Conservation (phyloP, 345 rosid genomes). For the Eucalyptus globulus region DNA sequence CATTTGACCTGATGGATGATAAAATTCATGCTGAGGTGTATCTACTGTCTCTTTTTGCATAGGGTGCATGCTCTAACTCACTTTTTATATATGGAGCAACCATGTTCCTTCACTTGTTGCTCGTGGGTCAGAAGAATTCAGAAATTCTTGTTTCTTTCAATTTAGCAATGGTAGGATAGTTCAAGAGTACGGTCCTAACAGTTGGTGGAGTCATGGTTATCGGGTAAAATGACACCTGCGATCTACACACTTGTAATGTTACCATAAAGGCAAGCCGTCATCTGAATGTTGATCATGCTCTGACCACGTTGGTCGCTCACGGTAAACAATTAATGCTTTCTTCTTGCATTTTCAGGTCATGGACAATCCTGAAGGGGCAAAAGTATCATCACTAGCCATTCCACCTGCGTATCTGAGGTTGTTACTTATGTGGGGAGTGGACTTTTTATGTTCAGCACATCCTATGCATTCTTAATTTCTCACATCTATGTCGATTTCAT, state of each 20-base stretch:
- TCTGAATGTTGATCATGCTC: not conserved
- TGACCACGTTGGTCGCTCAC: not conserved
- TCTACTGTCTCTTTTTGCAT: not conserved
- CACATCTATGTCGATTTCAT: not conserved
- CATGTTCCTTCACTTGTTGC: not conserved
- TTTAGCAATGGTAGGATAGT: not conserved
- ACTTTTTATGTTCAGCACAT: not conserved
- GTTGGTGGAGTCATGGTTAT: not conserved
- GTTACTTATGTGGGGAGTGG: not conserved
- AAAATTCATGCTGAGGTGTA: not conserved
- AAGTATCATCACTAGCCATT: conserved; percentile 56
- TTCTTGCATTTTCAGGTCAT: conserved; percentile 39
- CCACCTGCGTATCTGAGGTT: not conserved
- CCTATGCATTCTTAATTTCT: not conserved
- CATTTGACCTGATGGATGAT: not conserved
- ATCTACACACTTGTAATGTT: not conserved
- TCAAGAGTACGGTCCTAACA: not conserved
- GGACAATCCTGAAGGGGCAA: conserved; percentile 93
- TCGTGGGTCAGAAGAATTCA: not conserved
- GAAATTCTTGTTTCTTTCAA: not conserved
- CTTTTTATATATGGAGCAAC: not conserved
- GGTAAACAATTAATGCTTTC: not conserved
- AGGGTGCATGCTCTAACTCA: not conserved
- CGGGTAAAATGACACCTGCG: not conserved
- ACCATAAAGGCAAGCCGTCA: not conserved